A percentile compares a stretch with the other conserved stretches of the same genome.
These are phyloP conservation scores for Cryptomeria japonica DNA, from an alignment of 75 land plant genomes.

Conservation along the genomic window DNA sequence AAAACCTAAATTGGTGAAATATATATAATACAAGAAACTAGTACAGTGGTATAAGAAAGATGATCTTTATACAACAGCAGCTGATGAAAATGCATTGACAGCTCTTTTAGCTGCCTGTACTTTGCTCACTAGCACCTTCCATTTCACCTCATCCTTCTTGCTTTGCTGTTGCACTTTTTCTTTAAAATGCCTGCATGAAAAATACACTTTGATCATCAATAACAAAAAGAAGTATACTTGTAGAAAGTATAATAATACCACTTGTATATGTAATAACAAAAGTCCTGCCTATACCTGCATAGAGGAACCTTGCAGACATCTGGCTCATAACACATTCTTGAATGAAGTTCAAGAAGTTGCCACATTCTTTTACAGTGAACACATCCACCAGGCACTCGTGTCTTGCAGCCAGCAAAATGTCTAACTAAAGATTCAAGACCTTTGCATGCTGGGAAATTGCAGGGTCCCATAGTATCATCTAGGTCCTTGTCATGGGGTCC, in stretches of 20 bases:
- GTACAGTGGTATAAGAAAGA: background rate
- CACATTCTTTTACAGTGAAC: conserved; percentile 94
- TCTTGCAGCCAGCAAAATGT: conserved; percentile 77
- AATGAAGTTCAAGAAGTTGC: conserved; percentile 94
- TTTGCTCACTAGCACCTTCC: conserved; percentile 80
- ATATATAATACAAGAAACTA: background rate
- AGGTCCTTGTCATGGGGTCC: conserved; percentile 84
- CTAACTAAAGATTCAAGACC: conserved; percentile 81
- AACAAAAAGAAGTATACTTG: background rate
- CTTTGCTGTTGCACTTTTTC: conserved; percentile 62
- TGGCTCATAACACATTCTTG: conserved; percentile 65
- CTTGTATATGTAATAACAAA: background rate
- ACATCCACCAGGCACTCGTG: conserved; percentile 82
- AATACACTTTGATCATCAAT: background rate
- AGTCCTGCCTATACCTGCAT: conserved; percentile 58
- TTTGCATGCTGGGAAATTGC: conserved; percentile 79
- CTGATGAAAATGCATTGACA: conserved; percentile 36
- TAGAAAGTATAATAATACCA: background rate
- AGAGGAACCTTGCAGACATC: conserved; percentile 85
- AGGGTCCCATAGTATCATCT: conserved; percentile 48
- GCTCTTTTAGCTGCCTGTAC: conserved; percentile 60
- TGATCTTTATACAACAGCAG: background rate
- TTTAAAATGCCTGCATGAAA: conserved; percentile 74
- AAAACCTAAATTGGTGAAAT: background rate
- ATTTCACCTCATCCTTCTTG: conserved; percentile 77